Conservation (phyloP, 116 monocot species). For the Trichopus zeylanicus region DNA sequence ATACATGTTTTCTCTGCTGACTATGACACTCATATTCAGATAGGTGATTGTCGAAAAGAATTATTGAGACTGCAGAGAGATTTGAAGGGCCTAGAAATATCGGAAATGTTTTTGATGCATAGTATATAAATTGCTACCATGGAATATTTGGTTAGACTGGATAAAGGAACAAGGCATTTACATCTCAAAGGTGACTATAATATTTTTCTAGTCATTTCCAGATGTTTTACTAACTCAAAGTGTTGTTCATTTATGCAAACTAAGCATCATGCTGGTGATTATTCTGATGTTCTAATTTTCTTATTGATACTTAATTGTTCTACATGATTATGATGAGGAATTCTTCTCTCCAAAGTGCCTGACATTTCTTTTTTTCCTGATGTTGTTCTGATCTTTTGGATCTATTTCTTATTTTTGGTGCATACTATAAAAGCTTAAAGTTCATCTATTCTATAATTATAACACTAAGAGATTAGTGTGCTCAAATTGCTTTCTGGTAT, state of each 20-base stretch:
- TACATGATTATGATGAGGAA: background rate
- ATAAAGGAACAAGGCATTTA: background rate
- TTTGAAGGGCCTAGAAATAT: slow-evolving; percentile 22
- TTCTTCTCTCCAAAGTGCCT: background rate
- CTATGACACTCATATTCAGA: slow-evolving; percentile 40
- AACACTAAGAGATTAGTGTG: too few species aligned
- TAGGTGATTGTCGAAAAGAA: slow-evolving; percentile 42
- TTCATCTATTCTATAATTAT: background rate
- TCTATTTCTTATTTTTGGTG: background rate
- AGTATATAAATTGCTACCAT: background rate
- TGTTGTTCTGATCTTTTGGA: background rate
- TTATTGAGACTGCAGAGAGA: slow-evolving; percentile 44
- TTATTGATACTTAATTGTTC: too few species aligned
- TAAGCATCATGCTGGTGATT: too few species aligned
- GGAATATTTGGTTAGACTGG: background rate
- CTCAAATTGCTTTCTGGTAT: too few species aligned
- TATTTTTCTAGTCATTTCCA: too few species aligned
- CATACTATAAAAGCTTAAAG: background rate
- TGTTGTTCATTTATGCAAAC: too few species aligned
- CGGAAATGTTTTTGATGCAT: background rate
- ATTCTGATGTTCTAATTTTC: too few species aligned
- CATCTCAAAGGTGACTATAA: slow-evolving; percentile 3
- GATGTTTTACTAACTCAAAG: too few species aligned
- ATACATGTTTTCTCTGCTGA: slow-evolving; percentile 64
- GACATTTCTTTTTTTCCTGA: background rate